Evolutionary conservation across 192 early-diverging fungal species (phyloP).

Genomic region (Pilaira anomala): DNA sequence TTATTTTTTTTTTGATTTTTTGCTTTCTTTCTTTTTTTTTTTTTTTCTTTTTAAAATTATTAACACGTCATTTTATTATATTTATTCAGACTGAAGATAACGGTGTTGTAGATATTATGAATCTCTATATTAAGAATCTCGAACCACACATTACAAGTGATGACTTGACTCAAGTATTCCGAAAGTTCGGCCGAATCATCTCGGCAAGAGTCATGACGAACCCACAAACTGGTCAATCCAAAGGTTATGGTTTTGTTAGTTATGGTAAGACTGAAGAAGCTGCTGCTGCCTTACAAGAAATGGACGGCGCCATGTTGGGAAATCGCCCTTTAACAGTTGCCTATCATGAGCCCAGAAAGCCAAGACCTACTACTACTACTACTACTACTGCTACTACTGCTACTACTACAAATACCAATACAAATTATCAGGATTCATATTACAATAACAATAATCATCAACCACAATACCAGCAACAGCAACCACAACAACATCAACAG

Average conservation of each 20-base stretch:
- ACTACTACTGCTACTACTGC: not conserved
- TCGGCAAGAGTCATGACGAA: conserved; percentile 88
- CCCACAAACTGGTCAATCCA: conserved; percentile 68
- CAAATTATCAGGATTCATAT: no score
- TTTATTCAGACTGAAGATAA: not conserved
- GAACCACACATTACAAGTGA: conserved; percentile 88
- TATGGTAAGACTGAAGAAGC: conserved; percentile 90
- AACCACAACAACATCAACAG: no score
- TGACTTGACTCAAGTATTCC: conserved; percentile 88
- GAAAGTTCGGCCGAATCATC: conserved; percentile 84
- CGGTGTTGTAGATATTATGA: conserved; percentile 50
- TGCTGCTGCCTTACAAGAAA: conserved; percentile 81
- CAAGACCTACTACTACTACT: conserved; percentile 38
- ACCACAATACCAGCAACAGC: no score
- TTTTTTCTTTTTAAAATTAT: not conserved
- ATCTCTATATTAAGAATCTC: conserved; percentile 98
- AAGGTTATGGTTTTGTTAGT: conserved; percentile 94
- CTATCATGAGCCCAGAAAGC: conserved; percentile 89
- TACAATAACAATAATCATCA: no score
- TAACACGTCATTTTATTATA: not conserved
- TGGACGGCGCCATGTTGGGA: conserved; percentile 82
- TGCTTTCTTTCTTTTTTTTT: not conserved
- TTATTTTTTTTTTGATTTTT: conserved; percentile 2
- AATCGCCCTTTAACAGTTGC: conserved; percentile 88
- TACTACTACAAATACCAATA: not conserved